These are phyloP conservation scores for Heterobasidion annosum DNA, from an alignment of 1,284 basidiomycete genomes.

Conservation along the genomic window DNA sequence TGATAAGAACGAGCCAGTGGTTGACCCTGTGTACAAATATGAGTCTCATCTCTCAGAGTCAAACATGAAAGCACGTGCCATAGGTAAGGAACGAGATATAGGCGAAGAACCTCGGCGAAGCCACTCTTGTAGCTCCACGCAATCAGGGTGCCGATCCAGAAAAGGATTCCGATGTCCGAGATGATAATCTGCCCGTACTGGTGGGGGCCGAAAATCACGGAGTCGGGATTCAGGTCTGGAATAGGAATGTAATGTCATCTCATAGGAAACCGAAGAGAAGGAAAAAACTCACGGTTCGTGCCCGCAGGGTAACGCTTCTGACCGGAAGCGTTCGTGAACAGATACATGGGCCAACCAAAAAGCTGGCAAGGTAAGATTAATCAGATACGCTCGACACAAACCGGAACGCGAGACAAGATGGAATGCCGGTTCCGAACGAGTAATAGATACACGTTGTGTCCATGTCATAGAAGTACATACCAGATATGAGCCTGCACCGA, in stretches of 20 bases:
- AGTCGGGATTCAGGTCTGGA: conserved; percentile 74
- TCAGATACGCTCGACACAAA: not conserved
- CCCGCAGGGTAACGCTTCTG: conserved; percentile 77
- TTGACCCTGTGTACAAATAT: conserved; percentile 35
- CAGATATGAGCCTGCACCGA: conserved; percentile 62
- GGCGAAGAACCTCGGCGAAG: conserved; percentile 68
- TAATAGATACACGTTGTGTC: too few species aligned
- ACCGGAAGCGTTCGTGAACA: conserved; percentile 82
- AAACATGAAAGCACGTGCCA: conserved; percentile 36
- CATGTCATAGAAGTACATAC: conserved; percentile 22
- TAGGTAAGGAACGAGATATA: conserved; percentile 89
- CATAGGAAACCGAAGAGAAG: not conserved
- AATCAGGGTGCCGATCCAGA: conserved; percentile 62
- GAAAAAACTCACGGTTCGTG: conserved; percentile 68
- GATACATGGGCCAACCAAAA: conserved; percentile 83
- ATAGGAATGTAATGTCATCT: not conserved
- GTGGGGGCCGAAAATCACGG: conserved; percentile 81
- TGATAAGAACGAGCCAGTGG: conserved; percentile 90
- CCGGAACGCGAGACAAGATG: not conserved
- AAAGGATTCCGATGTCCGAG: conserved; percentile 78
- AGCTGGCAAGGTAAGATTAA: conserved; percentile 32
- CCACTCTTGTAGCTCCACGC: conserved; percentile 58
- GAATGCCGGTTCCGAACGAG: not conserved
- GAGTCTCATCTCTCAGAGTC: not conserved
- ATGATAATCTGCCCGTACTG: conserved; percentile 76